phyloP scores from a whole-genome alignment of 169 alveolate genomes.

The Cystoisospora suis region DNA sequence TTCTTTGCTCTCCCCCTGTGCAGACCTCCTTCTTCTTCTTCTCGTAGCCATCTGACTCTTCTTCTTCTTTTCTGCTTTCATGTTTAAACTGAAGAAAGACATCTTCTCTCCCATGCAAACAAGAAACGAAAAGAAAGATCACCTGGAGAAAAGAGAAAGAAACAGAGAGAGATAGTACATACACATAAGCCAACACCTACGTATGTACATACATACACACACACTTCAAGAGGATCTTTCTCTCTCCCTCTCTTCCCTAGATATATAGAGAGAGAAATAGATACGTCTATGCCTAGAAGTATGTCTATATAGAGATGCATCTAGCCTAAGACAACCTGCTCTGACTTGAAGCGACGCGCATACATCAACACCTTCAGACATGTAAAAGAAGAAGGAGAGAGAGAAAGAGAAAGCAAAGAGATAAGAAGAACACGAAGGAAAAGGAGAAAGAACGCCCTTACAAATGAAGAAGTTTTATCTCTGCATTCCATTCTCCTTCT shows the following conservation, averaged over 20 bases:
- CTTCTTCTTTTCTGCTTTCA: not conserved
- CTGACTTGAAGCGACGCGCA: too few relatives aligned
- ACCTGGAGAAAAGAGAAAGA: not conserved
- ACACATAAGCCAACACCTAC: not conserved
- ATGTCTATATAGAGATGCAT: not conserved
- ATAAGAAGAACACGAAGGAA: not conserved
- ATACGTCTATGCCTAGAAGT: not conserved
- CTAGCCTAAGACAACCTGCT: too few relatives aligned
- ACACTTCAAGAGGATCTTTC: not conserved
- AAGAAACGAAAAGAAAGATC: not conserved
- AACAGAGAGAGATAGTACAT: not conserved
- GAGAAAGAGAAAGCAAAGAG: not conserved
- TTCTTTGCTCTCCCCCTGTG: too few relatives aligned
- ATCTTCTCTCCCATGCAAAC: not conserved
- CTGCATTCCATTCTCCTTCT: not conserved
- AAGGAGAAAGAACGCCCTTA: not conserved
- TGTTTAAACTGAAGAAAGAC: not conserved
- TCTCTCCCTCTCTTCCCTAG: not conserved
- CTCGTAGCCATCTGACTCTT: not conserved
- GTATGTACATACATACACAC: not conserved
- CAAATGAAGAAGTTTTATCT: not conserved
- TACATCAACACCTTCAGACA: too few relatives aligned
- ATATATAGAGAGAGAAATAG: not conserved
- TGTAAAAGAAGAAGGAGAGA: not conserved
- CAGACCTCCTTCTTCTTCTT: too few relatives aligned